These are phyloP conservation scores for Colletotrichum limetticola DNA, from an alignment of 2,329 filamentous ascomycete genomes.

Conservation along the genomic window DNA sequence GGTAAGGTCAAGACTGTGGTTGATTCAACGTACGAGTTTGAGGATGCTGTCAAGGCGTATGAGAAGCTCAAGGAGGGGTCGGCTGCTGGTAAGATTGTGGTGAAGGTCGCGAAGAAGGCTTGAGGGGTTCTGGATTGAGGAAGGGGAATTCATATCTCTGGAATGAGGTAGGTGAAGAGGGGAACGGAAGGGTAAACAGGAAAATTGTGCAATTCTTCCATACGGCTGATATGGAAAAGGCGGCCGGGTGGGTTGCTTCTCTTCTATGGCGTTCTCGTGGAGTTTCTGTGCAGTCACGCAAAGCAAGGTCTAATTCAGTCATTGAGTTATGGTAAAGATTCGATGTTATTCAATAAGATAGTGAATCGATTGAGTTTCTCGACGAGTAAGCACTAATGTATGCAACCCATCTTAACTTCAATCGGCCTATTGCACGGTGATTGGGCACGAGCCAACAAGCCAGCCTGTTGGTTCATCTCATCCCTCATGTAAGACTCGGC, in stretches of 20 bases:
- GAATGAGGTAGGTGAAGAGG: no score
- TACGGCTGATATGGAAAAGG: neutral
- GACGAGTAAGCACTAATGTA: constrained; percentile 24
- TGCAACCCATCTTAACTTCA: neutral
- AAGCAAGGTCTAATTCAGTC: neutral
- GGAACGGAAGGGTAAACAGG: neutral
- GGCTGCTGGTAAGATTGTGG: constrained; percentile 70
- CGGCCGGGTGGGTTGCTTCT: neutral
- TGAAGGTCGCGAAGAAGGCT: constrained; percentile 39
- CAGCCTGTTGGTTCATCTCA: neutral
- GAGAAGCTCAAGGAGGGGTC: constrained; percentile 67
- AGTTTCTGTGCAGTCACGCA: neutral
- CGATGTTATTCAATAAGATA: neutral
- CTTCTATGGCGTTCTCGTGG: neutral
- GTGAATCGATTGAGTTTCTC: neutral
- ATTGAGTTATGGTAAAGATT: neutral
- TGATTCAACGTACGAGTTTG: constrained; percentile 66
- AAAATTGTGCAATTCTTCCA: neutral
- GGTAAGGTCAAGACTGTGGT: constrained; percentile 67
- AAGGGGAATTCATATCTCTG: neutral
- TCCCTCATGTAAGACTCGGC: no score
- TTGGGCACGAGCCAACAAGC: neutral
- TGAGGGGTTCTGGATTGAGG: neutral
- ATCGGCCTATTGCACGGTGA: neutral
- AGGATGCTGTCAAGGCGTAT: constrained; percentile 66